Base-by-base conservation (phyloP, 2,329 filamentous ascomycete species). In the Microsporum audouinii region DNA sequence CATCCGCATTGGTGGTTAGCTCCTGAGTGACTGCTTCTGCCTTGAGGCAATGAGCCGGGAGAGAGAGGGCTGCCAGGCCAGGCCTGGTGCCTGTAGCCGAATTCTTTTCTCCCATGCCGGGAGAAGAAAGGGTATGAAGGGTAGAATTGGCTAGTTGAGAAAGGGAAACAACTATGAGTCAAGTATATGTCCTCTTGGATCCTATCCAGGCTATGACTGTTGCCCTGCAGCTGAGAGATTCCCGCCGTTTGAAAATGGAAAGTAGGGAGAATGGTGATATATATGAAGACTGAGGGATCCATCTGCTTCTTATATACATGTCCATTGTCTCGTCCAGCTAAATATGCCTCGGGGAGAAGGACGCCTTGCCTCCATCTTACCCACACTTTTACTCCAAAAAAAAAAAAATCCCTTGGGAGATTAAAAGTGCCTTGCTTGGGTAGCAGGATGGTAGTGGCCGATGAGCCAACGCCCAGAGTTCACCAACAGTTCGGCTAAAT, bases 21-120 rank as follows among this genome's bases (percentile, higher is more conserved):
- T 86, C 80, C 38, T 78, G 71, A n/a, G 80, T 71, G 10, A 84
- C 78, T 27, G 78, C 71, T 17, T 78, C 73, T 67, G 76, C 75
- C 17, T 77, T 70, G 43, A 88, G 74, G 55, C 82, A 77, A 70
- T 88, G 85, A 7, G 86, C 83, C 27, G 84, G 84, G 23, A 75
- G 74, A 8, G 81, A 80, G 47, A 88, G 72, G 38, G 81, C 81
- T 62, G 76, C 78, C 66, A 80, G 7, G 45, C 4, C 49, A 53
- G 49, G n/a, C 53, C 12, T 58, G 7, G 57, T 17, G 55, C 33
- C 53, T 38, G 53, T 8, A 3, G 53, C 53, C n/a, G 33, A 1
- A 23, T 34, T 3, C n/a, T 56, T 57, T 41, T 64, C 63, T 57
- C 63, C 62, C 64, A 64, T 64, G 41, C 56, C 7, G 7, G 43